Evolutionary conservation across 1,139 yeast species (phyloP).

Genomic region (Suhomyces atakaporum): DNA sequence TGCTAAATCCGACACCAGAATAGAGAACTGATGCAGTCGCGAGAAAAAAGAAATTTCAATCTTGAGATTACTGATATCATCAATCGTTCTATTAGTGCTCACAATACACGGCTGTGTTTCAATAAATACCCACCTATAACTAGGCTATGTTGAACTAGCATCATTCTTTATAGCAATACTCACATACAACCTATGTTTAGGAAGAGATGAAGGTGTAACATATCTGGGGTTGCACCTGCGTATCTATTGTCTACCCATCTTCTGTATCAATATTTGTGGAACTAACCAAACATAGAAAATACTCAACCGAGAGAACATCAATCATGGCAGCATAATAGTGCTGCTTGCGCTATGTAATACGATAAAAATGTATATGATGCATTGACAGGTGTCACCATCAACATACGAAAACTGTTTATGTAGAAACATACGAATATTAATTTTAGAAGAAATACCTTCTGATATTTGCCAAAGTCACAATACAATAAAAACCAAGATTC

Average conservation of each 20-base stretch:
- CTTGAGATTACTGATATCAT: background rate
- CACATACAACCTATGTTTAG: background rate
- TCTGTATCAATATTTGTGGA: constrained; percentile 5
- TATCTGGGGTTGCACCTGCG: constrained; percentile 10
- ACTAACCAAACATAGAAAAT: constrained; percentile 9
- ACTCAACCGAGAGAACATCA: constrained; percentile 10
- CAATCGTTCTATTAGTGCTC: background rate
- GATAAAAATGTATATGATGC: background rate
- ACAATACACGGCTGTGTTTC: background rate
- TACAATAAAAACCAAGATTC: too few species aligned
- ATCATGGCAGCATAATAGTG: background rate
- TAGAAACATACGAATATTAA: too few species aligned
- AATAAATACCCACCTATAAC: too few species aligned
- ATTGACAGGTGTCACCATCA: constrained; percentile 7
- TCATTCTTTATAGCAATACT: too few species aligned
- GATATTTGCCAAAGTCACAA: too few species aligned
- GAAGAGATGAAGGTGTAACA: background rate
- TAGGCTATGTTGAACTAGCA: too few species aligned
- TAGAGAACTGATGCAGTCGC: constrained; percentile 4
- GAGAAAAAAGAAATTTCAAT: constrained; percentile 7
- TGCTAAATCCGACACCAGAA: constrained; percentile 7
- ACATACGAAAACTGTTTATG: background rate
- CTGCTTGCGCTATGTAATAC: too few species aligned
- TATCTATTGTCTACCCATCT: constrained; percentile 9
- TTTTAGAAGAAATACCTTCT: too few species aligned